Evolutionary conservation across 2,329 filamentous ascomycete genomes (phyloP).

Genomic region (Madurella fahalii): DNA sequence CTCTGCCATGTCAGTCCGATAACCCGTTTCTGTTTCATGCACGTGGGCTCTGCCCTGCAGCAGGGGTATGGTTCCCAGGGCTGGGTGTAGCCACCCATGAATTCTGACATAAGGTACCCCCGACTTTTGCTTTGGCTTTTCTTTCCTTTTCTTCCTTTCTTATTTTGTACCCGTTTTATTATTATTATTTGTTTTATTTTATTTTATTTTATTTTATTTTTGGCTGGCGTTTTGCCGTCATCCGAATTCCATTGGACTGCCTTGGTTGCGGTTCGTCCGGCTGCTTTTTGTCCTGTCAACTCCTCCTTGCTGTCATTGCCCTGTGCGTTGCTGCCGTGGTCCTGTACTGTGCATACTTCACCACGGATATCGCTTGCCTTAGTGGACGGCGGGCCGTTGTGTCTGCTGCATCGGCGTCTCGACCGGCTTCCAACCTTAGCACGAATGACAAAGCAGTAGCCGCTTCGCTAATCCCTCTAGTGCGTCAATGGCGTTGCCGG

Average conservation of each 20-base stretch:
- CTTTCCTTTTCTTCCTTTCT: background rate
- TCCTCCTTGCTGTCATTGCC: too few relatives aligned
- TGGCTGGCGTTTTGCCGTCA: too few relatives aligned
- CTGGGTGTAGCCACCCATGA: too few relatives aligned
- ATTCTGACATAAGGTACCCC: too few relatives aligned
- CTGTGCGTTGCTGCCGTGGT: too few relatives aligned
- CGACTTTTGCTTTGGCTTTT: too few relatives aligned
- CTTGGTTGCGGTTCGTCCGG: background rate
- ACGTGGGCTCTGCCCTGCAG: background rate
- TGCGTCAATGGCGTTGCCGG: slow-evolving; percentile 34
- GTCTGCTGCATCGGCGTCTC: background rate
- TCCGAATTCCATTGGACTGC: too few relatives aligned
- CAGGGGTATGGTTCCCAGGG: background rate
- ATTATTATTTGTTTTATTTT: background rate
- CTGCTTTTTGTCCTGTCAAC: too few relatives aligned
- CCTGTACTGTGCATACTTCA: too few relatives aligned
- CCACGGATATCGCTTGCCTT: background rate
- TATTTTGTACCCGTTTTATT: background rate
- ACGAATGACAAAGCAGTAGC: background rate
- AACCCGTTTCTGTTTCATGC: background rate
- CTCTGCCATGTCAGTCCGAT: background rate
- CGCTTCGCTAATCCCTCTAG: background rate
- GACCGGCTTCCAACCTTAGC: background rate
- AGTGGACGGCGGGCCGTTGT: background rate
- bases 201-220: background rate